Conservation (phyloP, 2,329 filamentous ascomycete genomes). For the Alternaria burnsii region DNA sequence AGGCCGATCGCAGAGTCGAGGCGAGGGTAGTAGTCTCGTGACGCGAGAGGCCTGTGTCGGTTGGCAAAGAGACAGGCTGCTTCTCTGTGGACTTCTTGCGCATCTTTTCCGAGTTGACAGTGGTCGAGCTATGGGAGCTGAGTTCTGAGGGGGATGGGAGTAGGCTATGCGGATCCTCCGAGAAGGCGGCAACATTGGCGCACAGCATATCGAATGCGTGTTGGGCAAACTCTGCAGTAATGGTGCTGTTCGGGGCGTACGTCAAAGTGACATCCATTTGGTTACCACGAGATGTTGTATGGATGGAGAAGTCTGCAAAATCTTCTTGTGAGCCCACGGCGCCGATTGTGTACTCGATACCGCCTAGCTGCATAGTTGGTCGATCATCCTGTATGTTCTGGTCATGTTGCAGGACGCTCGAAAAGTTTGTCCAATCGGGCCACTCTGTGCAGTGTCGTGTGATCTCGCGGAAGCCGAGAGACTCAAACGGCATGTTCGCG, state of each 20-base stretch:
- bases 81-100: conserved; percentile 39
- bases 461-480: conserved; percentile 46
- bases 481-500: conserved; percentile 48
- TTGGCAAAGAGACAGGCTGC: conserved; percentile 32
- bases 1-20: conserved; percentile 36
- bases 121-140: conserved; percentile 34
- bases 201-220: conserved; percentile 56
- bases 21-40: conserved; percentile 36
- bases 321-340: conserved; percentile 44
- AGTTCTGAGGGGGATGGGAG: conserved; percentile 39
- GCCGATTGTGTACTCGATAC: conserved; percentile 40
- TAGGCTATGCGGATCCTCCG: conserved; percentile 38
- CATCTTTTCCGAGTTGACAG: conserved; percentile 31
- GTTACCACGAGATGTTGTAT: conserved; percentile 34
- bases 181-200: conserved; percentile 36
- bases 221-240: conserved; percentile 61
- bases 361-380: conserved; percentile 60
- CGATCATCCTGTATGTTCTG: conserved; percentile 45
- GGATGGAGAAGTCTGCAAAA: conserved; percentile 45
- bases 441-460: conserved; percentile 48
- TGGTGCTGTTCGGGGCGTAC: conserved; percentile 53
- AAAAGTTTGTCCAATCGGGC: conserved; percentile 50
- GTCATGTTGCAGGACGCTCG: conserved; percentile 46
- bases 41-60: conserved; percentile 36
- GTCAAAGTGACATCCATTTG: conserved; percentile 42